These are phyloP conservation scores for Podospora anserina DNA, from an alignment of 495 filamentous ascomycete species.

Conservation along the genomic window DNA sequence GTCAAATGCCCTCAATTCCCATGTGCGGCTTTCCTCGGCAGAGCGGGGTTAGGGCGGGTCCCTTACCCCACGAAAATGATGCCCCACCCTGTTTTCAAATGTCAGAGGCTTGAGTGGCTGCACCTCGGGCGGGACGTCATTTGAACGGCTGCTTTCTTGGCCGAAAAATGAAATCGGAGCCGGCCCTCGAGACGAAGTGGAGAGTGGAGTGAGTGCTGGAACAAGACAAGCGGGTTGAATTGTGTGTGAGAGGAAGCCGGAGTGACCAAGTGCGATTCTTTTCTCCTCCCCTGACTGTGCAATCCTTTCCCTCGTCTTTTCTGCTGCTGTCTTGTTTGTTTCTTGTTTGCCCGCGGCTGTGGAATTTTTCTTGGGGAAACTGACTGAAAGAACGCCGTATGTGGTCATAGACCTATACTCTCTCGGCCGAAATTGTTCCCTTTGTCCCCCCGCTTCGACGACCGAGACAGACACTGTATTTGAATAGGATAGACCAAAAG, in stretches of 20 bases:
- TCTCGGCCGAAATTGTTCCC: not conserved
- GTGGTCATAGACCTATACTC: not conserved
- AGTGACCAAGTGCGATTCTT: not conserved
- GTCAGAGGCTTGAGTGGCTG: constrained; percentile 26
- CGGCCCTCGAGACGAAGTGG: not conserved
- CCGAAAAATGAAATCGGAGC: constrained; percentile 6
- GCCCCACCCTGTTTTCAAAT: constrained; percentile 29
- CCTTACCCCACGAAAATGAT: constrained; percentile 17
- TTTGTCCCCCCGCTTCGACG: not conserved
- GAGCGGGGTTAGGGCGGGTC: not conserved
- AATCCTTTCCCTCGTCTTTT: not conserved
- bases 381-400: not conserved
- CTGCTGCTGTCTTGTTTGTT: not conserved
- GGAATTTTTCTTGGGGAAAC: not conserved
- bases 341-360: not conserved
- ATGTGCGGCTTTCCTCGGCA: constrained; percentile 24
- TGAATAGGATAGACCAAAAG: not conserved
- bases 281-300: not conserved
- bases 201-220: not conserved
- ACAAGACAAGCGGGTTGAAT: not conserved
- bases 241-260: not conserved
- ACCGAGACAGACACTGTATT: not conserved
- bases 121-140: constrained; percentile 29
- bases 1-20: no score
- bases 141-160: constrained; percentile 12